Conservation (phyloP, 495 filamentous ascomycete genomes). For the Hypomontagnella submonticulosa region DNA sequence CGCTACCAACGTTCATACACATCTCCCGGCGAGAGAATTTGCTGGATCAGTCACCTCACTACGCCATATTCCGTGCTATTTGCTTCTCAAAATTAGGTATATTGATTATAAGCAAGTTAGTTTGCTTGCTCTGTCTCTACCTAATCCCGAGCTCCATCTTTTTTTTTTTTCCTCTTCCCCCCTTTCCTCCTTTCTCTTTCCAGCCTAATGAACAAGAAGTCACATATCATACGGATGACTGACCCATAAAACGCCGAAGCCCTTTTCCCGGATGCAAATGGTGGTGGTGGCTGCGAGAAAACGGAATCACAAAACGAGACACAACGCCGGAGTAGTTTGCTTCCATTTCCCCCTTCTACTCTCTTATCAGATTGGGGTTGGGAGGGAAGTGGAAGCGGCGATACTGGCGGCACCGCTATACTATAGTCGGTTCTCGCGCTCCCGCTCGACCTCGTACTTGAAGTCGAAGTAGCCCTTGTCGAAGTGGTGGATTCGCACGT, state of each 20-base stretch:
- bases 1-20: neutral
- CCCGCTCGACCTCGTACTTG: constrained; percentile 95
- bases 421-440: constrained; percentile 53
- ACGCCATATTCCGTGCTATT: neutral
- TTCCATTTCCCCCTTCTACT: constrained; percentile 1
- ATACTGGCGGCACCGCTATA: constrained; percentile 1
- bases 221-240: constrained; percentile 14
- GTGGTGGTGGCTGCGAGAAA: constrained; percentile 22
- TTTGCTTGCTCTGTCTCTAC: constrained; percentile 20
- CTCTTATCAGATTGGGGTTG: neutral
- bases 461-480: constrained; percentile 99
- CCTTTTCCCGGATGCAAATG: constrained; percentile 46
- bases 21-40: neutral
- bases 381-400: neutral
- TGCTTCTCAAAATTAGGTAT: constrained; percentile 33
- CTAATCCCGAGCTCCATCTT: constrained; percentile 31
- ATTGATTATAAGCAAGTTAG: constrained; percentile 43
- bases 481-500: constrained; percentile 98
- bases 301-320: constrained; percentile 2
- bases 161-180: constrained; percentile 12
- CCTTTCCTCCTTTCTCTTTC: constrained; percentile 25
- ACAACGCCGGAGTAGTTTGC: constrained; percentile 37
- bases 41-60: neutral
- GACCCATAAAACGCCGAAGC: constrained; percentile 48
- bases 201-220: constrained; percentile 39